A percentile compares a stretch with the other conserved stretches of the same genome.
These are phyloP conservation scores for Ogataea neopini DNA, from an alignment of 805 yeast genomes.

Conservation along the genomic window DNA sequence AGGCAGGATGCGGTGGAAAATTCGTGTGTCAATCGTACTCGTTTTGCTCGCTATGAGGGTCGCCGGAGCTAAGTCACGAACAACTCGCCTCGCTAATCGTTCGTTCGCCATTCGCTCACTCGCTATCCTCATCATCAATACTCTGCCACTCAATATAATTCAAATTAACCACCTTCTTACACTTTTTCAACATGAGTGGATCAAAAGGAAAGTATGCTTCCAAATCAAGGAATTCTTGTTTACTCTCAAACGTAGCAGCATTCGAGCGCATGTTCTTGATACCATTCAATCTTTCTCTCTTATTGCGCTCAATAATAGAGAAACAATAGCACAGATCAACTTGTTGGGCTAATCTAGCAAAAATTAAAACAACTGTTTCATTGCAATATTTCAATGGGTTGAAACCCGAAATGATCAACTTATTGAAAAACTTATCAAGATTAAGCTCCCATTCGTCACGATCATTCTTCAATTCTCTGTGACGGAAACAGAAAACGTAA, in stretches of 20 bases:
- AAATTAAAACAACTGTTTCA: conserved; percentile 88
- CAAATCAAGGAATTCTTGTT: conserved; percentile 82
- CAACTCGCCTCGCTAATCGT: too few species aligned
- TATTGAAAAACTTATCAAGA: conserved; percentile 82
- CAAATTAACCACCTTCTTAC: conserved; percentile 54
- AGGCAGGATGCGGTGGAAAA: too few species aligned
- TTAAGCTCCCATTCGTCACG: conserved; percentile 70
- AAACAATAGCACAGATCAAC: conserved; percentile 91
- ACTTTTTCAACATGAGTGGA: conserved; percentile 72
- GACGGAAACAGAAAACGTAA: conserved; percentile 90
- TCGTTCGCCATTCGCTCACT: too few species aligned
- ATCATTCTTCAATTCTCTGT: conserved; percentile 49
- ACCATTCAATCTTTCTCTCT: conserved; percentile 61
- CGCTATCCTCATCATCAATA: conserved; percentile 51
- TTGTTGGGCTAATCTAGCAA: conserved; percentile 88
- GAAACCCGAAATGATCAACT: conserved; percentile 82
- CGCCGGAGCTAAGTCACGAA: too few species aligned
- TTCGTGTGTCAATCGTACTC: too few species aligned
- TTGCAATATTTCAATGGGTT: conserved; percentile 93
- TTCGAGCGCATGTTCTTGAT: conserved; percentile 28
- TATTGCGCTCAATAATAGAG: conserved; percentile 87
- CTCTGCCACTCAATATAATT: conserved; percentile 83
- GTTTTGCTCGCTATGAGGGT: too few species aligned
- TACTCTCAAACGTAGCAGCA: conserved; percentile 37
- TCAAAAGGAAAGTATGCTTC: conserved; percentile 98